Conservation (phyloP, 371 early-diverging fungal species). For the Mucor racemosus region DNA sequence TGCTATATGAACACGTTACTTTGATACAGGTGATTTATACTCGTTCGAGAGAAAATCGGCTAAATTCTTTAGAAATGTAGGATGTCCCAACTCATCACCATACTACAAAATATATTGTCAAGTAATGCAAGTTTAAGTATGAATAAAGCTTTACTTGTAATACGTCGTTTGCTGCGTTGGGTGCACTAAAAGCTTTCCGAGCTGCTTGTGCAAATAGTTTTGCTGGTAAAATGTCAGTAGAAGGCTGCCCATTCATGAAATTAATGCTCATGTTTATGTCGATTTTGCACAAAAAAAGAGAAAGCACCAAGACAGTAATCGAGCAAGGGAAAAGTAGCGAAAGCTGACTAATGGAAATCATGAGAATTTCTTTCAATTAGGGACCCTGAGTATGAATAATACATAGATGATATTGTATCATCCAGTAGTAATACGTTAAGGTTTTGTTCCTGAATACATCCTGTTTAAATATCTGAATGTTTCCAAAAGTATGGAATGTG, state of each 20-base stretch:
- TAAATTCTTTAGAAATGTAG: conserved; percentile 26
- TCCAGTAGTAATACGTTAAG: too few species aligned
- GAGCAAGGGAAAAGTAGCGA: too few species aligned
- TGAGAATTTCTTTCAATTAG: too few species aligned
- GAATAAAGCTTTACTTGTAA: conserved; percentile 29
- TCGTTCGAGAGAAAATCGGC: conserved; percentile 35
- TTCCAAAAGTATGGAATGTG: too few species aligned
- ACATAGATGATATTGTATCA: too few species aligned
- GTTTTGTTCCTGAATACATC: too few species aligned
- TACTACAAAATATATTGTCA: conserved; percentile 30
- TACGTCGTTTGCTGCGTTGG: conserved; percentile 28
- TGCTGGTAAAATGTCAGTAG: conserved; percentile 34
- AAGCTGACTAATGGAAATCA: too few species aligned
- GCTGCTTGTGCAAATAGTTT: conserved; percentile 30
- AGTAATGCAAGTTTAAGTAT: background rate
- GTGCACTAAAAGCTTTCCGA: conserved; percentile 17
- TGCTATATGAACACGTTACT: conserved; percentile 14
- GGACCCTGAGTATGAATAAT: too few species aligned
- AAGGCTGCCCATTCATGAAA: conserved; percentile 41
- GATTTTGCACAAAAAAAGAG: background rate
- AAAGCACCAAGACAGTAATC: too few species aligned
- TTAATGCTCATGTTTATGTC: conserved; percentile 25
- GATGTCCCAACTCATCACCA: conserved; percentile 31
- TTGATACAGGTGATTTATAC: conserved; percentile 25
- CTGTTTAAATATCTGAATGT: too few species aligned